A percentile compares a stretch with the other conserved stretches of the same genome.
These are phyloP conservation scores for Colletotrichum sp. DNA, from an alignment of 2,329 filamentous ascomycete genomes.

Conservation along the genomic window DNA sequence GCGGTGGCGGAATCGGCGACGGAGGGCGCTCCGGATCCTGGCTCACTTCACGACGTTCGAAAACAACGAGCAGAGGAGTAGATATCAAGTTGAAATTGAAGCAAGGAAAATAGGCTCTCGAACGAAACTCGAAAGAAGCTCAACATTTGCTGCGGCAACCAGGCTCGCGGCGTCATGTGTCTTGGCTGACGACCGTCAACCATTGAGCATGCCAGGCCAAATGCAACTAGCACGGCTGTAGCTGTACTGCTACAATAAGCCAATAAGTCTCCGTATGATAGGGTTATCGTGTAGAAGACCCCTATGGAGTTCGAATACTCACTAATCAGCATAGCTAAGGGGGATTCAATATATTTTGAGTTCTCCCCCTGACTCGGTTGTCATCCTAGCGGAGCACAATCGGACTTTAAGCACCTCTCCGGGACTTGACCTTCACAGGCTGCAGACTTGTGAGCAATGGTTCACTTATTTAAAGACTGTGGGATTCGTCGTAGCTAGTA, in stretches of 20 bases:
- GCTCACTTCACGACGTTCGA: not conserved
- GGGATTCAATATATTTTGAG: not conserved
- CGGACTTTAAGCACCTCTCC: not conserved
- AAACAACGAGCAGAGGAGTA: not conserved
- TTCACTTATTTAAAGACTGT: not conserved
- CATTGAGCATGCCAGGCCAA: too few relatives aligned
- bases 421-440: not conserved
- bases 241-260: too few relatives aligned
- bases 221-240: too few relatives aligned
- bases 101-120: fast-evolving
- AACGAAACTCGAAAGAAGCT: not conserved
- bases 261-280: not conserved
- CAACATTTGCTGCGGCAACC: fast-evolving
- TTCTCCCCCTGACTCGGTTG: not conserved
- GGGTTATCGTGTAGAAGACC: not conserved
- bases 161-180: too few relatives aligned
- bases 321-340: not conserved
- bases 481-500: fast-evolving
- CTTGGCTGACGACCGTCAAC: too few relatives aligned
- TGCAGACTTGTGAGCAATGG: too few relatives aligned
- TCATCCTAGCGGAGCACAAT: not conserved
- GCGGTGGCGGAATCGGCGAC: not conserved
- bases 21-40: not conserved
- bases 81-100: not conserved
- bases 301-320: not conserved